Conservation (phyloP, 1,284 basidiomycete genomes). For the Ganoderma sinense region DNA sequence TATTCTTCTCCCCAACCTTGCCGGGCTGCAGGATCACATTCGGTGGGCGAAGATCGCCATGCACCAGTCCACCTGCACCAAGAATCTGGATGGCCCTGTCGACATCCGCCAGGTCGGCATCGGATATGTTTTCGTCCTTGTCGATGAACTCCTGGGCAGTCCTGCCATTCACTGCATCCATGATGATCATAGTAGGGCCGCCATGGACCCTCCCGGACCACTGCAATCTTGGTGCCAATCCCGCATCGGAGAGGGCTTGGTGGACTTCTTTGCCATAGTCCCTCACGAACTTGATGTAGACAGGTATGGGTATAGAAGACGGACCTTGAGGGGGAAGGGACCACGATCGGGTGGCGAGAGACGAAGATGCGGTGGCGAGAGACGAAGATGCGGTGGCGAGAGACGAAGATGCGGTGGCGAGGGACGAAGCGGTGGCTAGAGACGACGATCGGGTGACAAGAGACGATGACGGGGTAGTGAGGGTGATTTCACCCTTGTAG, state of each 20-base stretch:
- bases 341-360: too few species aligned
- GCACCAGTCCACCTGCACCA: not conserved
- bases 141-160: not conserved
- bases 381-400: too few species aligned
- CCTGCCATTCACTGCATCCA: not conserved
- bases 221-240: not conserved
- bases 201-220: not conserved
- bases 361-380: too few species aligned
- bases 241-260: not conserved
- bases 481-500: not conserved
- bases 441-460: too few species aligned
- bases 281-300: not conserved
- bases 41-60: not conserved
- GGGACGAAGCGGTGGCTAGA: too few species aligned
- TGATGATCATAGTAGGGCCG: not conserved
- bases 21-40: not conserved
- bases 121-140: too few species aligned
- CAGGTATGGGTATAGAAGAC: too few species aligned
- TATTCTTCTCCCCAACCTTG: not conserved
- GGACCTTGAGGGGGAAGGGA: too few species aligned
- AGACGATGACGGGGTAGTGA: not conserved
- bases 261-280: not conserved
- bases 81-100: not conserved
- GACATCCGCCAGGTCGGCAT: not conserved
- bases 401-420: too few species aligned